Conservation (phyloP, 2,329 filamentous ascomycete genomes). For the Ustilaginoidea virens region DNA sequence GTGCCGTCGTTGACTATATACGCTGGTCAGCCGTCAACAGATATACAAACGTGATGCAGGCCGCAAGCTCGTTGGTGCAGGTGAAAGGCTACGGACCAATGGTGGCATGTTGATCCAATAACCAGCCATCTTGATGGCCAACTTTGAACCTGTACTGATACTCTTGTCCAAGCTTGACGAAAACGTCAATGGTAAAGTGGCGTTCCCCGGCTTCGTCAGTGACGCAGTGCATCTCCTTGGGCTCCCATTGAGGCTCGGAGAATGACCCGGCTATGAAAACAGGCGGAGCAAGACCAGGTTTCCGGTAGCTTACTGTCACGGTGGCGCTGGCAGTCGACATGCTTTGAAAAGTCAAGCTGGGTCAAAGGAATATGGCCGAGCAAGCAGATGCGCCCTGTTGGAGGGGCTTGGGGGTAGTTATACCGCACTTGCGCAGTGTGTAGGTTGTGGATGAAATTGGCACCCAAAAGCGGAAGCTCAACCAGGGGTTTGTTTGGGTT, state of each 20-base stretch:
- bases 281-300: slow-evolving; percentile 45
- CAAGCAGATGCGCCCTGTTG: no score
- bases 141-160: slow-evolving; percentile 65
- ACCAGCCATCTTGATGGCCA: slow-evolving; percentile 54
- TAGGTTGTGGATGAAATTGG: no score
- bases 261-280: slow-evolving; percentile 58
- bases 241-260: slow-evolving; percentile 50
- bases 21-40: neutral
- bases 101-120: slow-evolving; percentile 45
- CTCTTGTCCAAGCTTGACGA: slow-evolving; percentile 37
- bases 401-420: no score
- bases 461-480: no score
- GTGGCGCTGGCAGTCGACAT: slow-evolving; percentile 16
- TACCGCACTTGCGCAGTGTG: no score
- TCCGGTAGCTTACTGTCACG: slow-evolving; percentile 45
- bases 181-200: slow-evolving; percentile 41
- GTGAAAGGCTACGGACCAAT: slow-evolving; percentile 27
- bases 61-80: neutral
- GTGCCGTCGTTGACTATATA: slow-evolving; percentile 3
- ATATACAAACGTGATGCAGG: neutral
- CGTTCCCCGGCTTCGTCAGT: slow-evolving; percentile 36
- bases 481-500: no score
- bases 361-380: no score
- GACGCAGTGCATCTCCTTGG: slow-evolving; percentile 46
- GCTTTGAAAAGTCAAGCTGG: neutral